Conservation (phyloP, 495 filamentous ascomycete species). For the Clavariopsis aquatica region DNA sequence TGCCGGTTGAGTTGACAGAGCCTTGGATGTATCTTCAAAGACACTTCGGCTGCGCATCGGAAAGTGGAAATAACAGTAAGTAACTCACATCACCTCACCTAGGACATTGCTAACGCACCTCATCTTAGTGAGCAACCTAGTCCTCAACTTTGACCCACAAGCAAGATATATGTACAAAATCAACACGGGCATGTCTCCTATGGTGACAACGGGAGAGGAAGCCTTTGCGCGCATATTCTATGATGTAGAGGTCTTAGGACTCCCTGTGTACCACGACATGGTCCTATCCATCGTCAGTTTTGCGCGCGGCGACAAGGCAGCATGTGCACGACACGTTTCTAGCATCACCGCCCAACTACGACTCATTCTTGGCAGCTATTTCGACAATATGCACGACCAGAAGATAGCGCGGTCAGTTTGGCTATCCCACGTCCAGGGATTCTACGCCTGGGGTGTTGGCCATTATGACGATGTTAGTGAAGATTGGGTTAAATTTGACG, state of each 20-base stretch:
- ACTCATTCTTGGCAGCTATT: neutral
- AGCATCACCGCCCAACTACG: conserved; percentile 1
- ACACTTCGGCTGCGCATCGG: neutral
- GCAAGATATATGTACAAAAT: conserved; percentile 7
- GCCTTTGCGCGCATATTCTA: conserved; percentile 17
- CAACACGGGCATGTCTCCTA: conserved; percentile 9
- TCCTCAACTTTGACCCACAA: conserved; percentile 11
- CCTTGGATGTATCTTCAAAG: neutral
- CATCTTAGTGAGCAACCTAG: conserved; percentile 5
- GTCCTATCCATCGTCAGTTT: conserved; percentile 11
- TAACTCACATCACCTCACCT: too few species aligned
- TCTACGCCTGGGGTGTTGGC: conserved; percentile 1
- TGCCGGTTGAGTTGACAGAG: neutral
- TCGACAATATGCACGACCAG: neutral
- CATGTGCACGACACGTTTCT: neutral
- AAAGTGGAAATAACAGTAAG: neutral
- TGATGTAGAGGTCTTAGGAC: conserved; percentile 1
- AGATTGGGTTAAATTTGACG: conserved; percentile 48
- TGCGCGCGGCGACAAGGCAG: conserved; percentile 1
- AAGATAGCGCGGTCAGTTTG: neutral
- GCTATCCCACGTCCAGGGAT: neutral
- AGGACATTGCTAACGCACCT: too few species aligned
- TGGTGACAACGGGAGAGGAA: conserved; percentile 1
- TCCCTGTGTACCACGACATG: conserved; percentile 17
- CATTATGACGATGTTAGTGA: conserved; percentile 22